These are phyloP conservation scores for Pseudisothecium myosuroides DNA, from an alignment of 225 moss, liverwort and hornwort species.

Conservation along the genomic window DNA sequence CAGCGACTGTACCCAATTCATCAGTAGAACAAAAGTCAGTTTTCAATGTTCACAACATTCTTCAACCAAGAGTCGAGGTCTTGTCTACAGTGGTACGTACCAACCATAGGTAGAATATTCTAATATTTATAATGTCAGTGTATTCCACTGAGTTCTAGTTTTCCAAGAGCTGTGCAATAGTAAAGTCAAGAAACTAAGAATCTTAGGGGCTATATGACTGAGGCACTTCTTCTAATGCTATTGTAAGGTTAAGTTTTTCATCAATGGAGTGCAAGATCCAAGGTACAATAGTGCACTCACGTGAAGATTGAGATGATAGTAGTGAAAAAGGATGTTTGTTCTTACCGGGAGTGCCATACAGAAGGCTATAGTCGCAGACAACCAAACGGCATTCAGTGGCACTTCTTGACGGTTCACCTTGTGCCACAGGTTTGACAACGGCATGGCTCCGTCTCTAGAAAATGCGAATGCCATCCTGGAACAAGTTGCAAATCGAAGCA, in stretches of 20 bases:
- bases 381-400: constrained; percentile 67
- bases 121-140: neutral
- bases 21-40: neutral
- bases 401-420: constrained; percentile 52
- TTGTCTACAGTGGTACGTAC: neutral
- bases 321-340: neutral
- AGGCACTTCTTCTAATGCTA: neutral
- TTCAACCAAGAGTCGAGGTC: neutral
- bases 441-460: constrained; percentile 78
- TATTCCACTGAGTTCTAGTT: neutral
- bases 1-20: constrained; percentile 36
- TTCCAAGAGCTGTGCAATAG: neutral
- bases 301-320: neutral
- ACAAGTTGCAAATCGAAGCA: neutral
- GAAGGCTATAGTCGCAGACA: constrained; percentile 59
- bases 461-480: constrained; percentile 82
- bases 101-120: neutral
- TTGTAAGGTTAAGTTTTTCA: neutral
- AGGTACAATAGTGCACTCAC: neutral
- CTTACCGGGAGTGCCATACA: constrained; percentile 67
- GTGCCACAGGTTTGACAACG: constrained; percentile 54
- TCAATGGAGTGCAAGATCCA: neutral
- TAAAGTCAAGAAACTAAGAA: neutral
- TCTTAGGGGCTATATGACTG: neutral
- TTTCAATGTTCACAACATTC: neutral